phyloP scores from a whole-genome alignment of 345 rosid species.

The Cardiospermum halicacabum region DNA sequence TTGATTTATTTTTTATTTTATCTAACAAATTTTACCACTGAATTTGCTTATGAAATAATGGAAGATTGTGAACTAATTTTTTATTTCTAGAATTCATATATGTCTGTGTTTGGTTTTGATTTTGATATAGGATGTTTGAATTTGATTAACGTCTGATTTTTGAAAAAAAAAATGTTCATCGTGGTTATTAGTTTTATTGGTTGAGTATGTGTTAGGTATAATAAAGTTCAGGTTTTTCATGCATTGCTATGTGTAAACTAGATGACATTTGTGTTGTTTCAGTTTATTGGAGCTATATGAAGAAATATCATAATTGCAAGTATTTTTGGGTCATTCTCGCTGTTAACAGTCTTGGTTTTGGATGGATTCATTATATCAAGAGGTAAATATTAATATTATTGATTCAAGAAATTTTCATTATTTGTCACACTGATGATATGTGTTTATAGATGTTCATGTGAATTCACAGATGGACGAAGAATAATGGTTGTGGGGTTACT shows the following conservation, averaged over 20 bases:
- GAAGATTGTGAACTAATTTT: no score
- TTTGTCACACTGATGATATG: constrained; percentile 11
- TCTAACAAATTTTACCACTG: no score
- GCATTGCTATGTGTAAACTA: constrained; percentile 43
- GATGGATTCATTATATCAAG: constrained; percentile 59
- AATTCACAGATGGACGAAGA: constrained; percentile 50
- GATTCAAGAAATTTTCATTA: not conserved
- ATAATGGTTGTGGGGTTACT: constrained; percentile 76
- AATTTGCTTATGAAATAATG: no score
- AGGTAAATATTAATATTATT: constrained; percentile 22
- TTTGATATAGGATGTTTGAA: no score
- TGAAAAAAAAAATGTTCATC: no score
- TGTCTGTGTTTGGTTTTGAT: no score
- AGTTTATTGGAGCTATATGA: constrained; percentile 48
- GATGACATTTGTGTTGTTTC: constrained; percentile 57
- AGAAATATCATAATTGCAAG: constrained; percentile 58
- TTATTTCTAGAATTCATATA: no score
- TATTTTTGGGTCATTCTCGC: constrained; percentile 47
- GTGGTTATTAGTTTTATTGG: no score
- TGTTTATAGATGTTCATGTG: constrained; percentile 2
- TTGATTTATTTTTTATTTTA: no score
- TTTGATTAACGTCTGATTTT: no score
- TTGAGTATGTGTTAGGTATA: no score
- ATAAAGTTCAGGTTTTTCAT: constrained; percentile 65
- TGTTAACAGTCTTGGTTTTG: constrained; percentile 40